Evolutionary conservation across 129 eudicot genomes (phyloP).

Genomic region (Flaveria bidentis): DNA sequence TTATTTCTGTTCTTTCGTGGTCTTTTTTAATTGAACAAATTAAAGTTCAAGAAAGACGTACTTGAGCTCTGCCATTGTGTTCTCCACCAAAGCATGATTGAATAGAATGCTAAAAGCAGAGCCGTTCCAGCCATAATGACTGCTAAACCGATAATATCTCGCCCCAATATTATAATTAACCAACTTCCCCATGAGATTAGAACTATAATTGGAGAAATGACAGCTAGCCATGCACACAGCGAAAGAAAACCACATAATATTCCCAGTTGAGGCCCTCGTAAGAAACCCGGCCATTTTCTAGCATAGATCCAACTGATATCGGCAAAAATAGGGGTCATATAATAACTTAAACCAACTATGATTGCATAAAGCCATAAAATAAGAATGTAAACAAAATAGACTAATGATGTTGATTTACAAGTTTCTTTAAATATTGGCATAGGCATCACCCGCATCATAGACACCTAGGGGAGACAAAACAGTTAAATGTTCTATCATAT

Average conservation of each 20-base stretch:
- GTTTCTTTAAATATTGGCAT: background rate
- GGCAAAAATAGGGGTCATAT: background rate
- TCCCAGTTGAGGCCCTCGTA: slow-evolving; percentile 85
- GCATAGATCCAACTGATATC: slow-evolving; percentile 95
- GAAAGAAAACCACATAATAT: slow-evolving; percentile 68
- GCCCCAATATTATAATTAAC: slow-evolving; percentile 77
- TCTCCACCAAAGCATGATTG: slow-evolving; percentile 99
- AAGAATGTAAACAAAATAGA: background rate
- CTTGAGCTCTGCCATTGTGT: slow-evolving; percentile 99
- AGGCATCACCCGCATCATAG: background rate
- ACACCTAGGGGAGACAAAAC: background rate
- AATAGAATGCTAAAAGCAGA: slow-evolving; percentile 93
- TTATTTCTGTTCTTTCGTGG: background rate
- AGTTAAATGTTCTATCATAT: slow-evolving; percentile 5
- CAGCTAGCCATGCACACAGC: slow-evolving; percentile 71
- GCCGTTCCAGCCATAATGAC: slow-evolving; percentile 98
- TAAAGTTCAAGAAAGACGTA: slow-evolving; percentile 34
- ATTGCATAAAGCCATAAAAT: background rate
- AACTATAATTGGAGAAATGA: slow-evolving; percentile 79
- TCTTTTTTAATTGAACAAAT: background rate
- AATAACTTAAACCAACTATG: background rate
- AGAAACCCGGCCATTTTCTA: slow-evolving; percentile 85
- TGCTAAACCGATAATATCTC: slow-evolving; percentile 92
- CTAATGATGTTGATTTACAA: background rate
- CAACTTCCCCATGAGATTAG: slow-evolving; percentile 90